A percentile compares a stretch with the other conserved stretches of the same genome.
Evolutionary conservation across 2,329 filamentous ascomycete genomes (phyloP).

Genomic region (Aspergillus costaricaensis): DNA sequence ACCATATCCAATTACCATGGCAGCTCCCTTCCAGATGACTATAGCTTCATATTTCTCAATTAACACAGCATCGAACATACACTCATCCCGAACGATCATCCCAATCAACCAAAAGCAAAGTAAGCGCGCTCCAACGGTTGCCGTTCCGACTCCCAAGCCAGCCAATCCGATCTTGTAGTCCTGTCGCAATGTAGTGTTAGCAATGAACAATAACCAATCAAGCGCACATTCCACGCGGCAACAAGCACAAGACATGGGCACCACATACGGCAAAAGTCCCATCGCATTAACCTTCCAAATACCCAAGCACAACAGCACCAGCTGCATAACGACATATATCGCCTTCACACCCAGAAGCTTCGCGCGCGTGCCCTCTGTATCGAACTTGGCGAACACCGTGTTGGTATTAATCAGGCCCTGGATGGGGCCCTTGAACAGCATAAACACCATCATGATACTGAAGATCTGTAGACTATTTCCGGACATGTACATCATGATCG

Average conservation of each 20-base stretch:
- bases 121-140: conserved; percentile 67
- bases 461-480: conserved; percentile 98
- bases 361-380: conserved; percentile 73
- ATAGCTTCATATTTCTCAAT: background rate
- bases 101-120: conserved; percentile 53
- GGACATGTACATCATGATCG: conserved; percentile 99
- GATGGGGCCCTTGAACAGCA: conserved; percentile 96
- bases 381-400: conserved; percentile 85
- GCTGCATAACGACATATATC: conserved; percentile 84
- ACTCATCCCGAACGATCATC: too few relatives aligned
- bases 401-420: conserved; percentile 81
- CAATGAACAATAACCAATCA: background rate
- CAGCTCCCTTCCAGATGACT: background rate
- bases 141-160: conserved; percentile 86
- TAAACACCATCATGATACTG: conserved; percentile 99
- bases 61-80: background rate
- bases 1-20: background rate
- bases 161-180: conserved; percentile 94
- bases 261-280: conserved; percentile 83
- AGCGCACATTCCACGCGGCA: background rate
- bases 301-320: conserved; percentile 78
- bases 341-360: conserved; percentile 81
- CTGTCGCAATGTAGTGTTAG: conserved; percentile 47
- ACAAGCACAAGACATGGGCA: background rate
- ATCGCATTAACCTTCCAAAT: conserved; percentile 97